Evolutionary conservation across 1,139 yeast species (phyloP).

Genomic region (Candida sanyaensis): DNA sequence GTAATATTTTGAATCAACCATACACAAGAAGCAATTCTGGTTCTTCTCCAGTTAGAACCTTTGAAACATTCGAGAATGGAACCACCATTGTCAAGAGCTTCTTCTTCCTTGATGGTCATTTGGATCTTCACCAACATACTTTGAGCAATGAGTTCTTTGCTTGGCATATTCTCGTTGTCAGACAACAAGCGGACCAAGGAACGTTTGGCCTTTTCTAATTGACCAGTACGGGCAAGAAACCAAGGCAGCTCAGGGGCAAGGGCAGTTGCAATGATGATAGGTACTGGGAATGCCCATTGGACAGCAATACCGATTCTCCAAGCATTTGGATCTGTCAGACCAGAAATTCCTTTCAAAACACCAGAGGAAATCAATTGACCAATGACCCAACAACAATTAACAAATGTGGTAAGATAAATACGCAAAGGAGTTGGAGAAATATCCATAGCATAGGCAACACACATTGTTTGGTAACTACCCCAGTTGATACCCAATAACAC

Average conservation of each 20-base stretch:
- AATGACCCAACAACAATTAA: constrained; percentile 50
- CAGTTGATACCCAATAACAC: constrained; percentile 50
- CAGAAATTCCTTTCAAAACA: constrained; percentile 40
- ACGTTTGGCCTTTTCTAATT: constrained; percentile 33
- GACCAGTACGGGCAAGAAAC: constrained; percentile 42
- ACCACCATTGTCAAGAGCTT: constrained; percentile 27
- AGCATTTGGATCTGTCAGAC: constrained; percentile 27
- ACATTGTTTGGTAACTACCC: constrained; percentile 54
- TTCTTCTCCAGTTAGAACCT: constrained; percentile 55
- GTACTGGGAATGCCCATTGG: constrained; percentile 68
- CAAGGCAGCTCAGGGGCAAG: constrained; percentile 47
- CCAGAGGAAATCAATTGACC: constrained; percentile 54
- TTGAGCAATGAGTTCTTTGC: constrained; percentile 34
- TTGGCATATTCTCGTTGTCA: constrained; percentile 32
- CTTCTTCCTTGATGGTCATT: constrained; percentile 48
- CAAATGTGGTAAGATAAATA: constrained; percentile 48
- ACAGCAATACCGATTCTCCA: constrained; percentile 43
- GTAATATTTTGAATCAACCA: constrained; percentile 54
- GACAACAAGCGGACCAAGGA: constrained; percentile 37
- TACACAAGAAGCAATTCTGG: constrained; percentile 50
- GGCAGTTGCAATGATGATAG: constrained; percentile 36
- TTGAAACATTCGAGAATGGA: constrained; percentile 52
- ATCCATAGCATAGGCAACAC: constrained; percentile 54
- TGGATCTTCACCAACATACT: constrained; percentile 46
- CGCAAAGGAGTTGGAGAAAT: constrained; percentile 51